A percentile compares a stretch with the other conserved stretches of the same genome.
Evolutionary conservation across 2,329 filamentous ascomycete genomes (phyloP).

Genomic region (Amauroascus verrucosus): DNA sequence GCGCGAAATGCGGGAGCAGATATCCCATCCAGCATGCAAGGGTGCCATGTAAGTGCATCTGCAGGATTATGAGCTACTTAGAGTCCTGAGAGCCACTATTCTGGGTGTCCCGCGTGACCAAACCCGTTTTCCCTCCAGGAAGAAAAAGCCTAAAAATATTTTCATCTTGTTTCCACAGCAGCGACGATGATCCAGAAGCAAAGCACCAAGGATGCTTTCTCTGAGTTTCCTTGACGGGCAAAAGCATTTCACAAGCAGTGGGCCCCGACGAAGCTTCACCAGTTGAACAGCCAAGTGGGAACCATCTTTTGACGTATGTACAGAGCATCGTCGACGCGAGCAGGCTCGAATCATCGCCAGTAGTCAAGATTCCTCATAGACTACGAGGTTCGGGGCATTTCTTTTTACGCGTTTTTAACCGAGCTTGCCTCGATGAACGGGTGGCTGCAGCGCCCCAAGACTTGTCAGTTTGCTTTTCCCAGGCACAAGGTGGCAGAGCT

Average conservation of each 20-base stretch:
- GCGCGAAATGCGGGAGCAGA: constrained; percentile 2
- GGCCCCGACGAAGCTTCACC: not conserved
- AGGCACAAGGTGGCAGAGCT: not conserved
- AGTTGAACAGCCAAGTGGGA: not conserved
- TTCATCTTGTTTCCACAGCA: not conserved
- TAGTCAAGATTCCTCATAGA: not conserved
- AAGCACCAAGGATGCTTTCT: not conserved
- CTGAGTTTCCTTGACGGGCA: not conserved
- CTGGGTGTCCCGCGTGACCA: constrained; percentile 9
- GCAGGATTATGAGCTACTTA: not conserved
- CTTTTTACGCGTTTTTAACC: not conserved
- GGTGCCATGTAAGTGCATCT: not conserved
- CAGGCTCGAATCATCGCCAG: not conserved
- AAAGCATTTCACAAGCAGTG: not conserved
- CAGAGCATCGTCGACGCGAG: not conserved
- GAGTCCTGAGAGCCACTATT: not conserved
- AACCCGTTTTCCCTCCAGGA: not conserved
- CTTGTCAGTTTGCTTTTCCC: not conserved
- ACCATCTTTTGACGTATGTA: not conserved
- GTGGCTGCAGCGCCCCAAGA: constrained; percentile 9
- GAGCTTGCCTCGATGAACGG: not conserved
- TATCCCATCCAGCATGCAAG: not conserved
- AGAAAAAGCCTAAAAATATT: not conserved
- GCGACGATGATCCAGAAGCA: not conserved
- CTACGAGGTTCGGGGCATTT: not conserved